These are phyloP conservation scores for Russula sp. DNA, from an alignment of 768 basidiomycete genomes.

Conservation along the genomic window DNA sequence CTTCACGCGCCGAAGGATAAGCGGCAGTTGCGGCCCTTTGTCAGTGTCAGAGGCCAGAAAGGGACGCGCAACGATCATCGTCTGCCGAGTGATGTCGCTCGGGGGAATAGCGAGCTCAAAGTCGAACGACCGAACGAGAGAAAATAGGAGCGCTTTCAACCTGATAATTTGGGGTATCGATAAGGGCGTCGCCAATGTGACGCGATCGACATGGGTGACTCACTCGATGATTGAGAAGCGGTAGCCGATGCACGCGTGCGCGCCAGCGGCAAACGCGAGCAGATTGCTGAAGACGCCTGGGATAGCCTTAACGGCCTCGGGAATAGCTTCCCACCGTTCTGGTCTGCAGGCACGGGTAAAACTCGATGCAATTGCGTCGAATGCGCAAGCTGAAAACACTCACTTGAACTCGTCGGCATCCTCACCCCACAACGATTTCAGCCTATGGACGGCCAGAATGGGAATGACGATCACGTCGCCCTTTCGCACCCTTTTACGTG, in stretches of 20 bases:
- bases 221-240: constrained; percentile 23
- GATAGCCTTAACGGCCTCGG: constrained; percentile 7
- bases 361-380: background rate
- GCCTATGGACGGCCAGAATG: constrained; percentile 13
- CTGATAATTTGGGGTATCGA: constrained; percentile 13
- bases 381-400: constrained; percentile 17
- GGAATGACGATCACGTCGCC: constrained; percentile 18
- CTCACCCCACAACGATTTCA: constrained; percentile 23
- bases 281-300: constrained; percentile 21
- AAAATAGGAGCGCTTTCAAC: constrained; percentile 27
- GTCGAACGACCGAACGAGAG: constrained; percentile 27
- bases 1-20: constrained; percentile 15
- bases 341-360: constrained; percentile 10
- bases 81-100: constrained; percentile 6
- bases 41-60: constrained; percentile 6
- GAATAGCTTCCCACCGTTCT: constrained; percentile 24
- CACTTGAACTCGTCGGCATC: constrained; percentile 26
- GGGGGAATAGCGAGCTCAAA: constrained; percentile 20
- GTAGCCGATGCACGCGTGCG: constrained; percentile 25
- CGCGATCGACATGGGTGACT: background rate
- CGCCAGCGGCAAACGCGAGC: constrained; percentile 18
- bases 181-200: background rate
- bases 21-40: constrained; percentile 18
- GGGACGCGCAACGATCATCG: constrained; percentile 21
- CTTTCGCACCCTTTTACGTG: background rate